Evolutionary conservation across 169 alveolate species (phyloP).

Genomic region (Plasmodium falciparum): DNA sequence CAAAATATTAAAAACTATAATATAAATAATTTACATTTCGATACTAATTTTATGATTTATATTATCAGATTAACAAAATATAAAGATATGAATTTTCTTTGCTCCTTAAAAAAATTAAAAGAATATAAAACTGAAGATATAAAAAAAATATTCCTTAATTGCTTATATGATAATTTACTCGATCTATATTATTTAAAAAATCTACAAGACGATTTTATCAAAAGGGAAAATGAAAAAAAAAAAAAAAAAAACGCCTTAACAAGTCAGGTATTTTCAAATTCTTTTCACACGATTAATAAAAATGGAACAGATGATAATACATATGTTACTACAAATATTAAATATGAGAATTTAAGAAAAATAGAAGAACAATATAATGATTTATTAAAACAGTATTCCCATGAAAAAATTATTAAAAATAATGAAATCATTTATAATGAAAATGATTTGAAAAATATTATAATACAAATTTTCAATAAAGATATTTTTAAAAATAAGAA

Average conservation of each 20-base stretch:
- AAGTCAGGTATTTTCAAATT: background rate
- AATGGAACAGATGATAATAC: background rate
- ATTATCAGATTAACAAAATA: conserved; percentile 43
- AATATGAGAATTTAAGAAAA: conserved; percentile 9
- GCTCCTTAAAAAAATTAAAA: conserved; percentile 57
- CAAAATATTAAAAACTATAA: conserved; percentile 31
- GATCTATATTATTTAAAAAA: conserved; percentile 26
- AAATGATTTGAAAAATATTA: conserved; percentile 27
- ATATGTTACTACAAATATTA: background rate
- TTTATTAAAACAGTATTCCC: conserved; percentile 18
- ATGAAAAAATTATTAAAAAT: background rate
- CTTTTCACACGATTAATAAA: background rate
- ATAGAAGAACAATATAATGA: conserved; percentile 28
- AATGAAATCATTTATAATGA: conserved; percentile 5
- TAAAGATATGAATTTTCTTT: conserved; percentile 38
- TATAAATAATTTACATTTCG: conserved; percentile 7
- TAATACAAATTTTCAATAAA: conserved; percentile 21
- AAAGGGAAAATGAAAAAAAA: background rate
- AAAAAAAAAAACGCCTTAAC: background rate
- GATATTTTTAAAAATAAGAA: conserved; percentile 11
- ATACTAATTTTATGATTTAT: conserved; percentile 54
- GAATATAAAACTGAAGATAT: conserved; percentile 12
- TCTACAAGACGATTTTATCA: conserved; percentile 24
- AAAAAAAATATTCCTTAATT: conserved; percentile 33
- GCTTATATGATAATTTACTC: conserved; percentile 34